Percentiles rank a stretch among this genome's conserved stretches.
Evolutionary conservation across 2,329 filamentous ascomycete species (phyloP).

Genomic region (Alternaria dauci): DNA sequence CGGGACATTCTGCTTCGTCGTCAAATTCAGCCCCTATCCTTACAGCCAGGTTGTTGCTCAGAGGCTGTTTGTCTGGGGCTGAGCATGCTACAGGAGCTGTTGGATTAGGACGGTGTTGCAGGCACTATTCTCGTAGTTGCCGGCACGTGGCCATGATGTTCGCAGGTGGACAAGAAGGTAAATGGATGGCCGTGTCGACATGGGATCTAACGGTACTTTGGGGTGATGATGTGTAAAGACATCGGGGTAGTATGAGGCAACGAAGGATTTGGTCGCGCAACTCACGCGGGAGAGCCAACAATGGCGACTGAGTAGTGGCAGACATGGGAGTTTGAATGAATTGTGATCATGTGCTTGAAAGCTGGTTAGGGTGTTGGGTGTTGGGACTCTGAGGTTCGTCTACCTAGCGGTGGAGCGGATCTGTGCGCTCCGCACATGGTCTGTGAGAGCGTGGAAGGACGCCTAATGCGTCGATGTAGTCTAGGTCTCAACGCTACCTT

Average conservation of each 20-base stretch:
- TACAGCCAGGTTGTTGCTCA: slow-evolving; percentile 21
- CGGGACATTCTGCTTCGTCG: slow-evolving; percentile 31
- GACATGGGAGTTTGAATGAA: not conserved
- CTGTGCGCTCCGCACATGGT: slow-evolving; percentile 10
- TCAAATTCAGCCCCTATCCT: slow-evolving; percentile 24
- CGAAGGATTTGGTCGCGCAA: slow-evolving; percentile 39
- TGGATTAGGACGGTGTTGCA: slow-evolving; percentile 30
- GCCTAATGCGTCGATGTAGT: not conserved
- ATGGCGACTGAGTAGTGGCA: not conserved
- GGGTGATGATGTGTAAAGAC: slow-evolving; percentile 33
- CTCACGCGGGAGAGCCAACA: slow-evolving; percentile 38
- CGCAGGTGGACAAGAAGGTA: slow-evolving; percentile 30
- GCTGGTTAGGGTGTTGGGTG: not conserved
- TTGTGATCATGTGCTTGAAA: not conserved
- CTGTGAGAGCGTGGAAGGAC: not conserved
- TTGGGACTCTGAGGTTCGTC: not conserved
- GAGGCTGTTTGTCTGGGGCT: not conserved
- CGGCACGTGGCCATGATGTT: slow-evolving; percentile 36
- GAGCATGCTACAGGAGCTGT: not conserved
- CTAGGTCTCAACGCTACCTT: not conserved
- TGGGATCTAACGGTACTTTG: slow-evolving; percentile 19
- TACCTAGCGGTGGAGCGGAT: not conserved
- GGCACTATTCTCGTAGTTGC: slow-evolving; percentile 38
- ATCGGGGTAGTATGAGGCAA: slow-evolving; percentile 28
- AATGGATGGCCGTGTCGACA: slow-evolving; percentile 40